Evolutionary conservation across 2,329 filamentous ascomycete species (phyloP).

Genomic region (Lachnellula suecica): DNA sequence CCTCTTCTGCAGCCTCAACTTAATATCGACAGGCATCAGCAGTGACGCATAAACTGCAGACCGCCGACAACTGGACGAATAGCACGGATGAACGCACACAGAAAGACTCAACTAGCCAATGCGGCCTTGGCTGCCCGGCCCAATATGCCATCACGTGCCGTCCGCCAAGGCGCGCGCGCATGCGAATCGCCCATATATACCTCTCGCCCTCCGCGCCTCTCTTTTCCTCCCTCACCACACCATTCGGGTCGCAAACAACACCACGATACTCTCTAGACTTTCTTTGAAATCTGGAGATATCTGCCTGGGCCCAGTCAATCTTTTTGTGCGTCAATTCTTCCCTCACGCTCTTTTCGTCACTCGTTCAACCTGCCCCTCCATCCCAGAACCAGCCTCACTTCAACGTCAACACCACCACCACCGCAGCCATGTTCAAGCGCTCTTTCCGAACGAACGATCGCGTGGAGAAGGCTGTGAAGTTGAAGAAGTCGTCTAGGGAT

Average conservation of each 20-base stretch:
- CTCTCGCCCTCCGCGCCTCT: constrained; percentile 10
- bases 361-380: constrained; percentile 29
- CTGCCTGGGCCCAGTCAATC: constrained; percentile 38
- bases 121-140: not conserved
- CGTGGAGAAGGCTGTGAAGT: constrained; percentile 83
- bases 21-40: not conserved
- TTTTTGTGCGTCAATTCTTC: constrained; percentile 36
- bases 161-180: not conserved
- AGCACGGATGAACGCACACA: not conserved
- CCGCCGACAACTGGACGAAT: not conserved
- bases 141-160: not conserved
- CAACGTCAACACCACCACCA: constrained; percentile 20
- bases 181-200: constrained; percentile 5
- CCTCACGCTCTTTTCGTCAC: constrained; percentile 34
- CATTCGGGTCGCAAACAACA: constrained; percentile 34
- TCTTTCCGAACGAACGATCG: constrained; percentile 83
- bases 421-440: constrained; percentile 81
- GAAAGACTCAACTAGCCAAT: not conserved
- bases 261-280: constrained; percentile 35
- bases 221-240: constrained; percentile 33
- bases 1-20: not conserved
- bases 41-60: not conserved
- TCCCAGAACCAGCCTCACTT: constrained; percentile 14
- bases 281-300: constrained; percentile 36
- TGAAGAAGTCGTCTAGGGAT: constrained; percentile 78